Conservation (phyloP, 768 basidiomycete genomes). For the Pleurotus giganteus region DNA sequence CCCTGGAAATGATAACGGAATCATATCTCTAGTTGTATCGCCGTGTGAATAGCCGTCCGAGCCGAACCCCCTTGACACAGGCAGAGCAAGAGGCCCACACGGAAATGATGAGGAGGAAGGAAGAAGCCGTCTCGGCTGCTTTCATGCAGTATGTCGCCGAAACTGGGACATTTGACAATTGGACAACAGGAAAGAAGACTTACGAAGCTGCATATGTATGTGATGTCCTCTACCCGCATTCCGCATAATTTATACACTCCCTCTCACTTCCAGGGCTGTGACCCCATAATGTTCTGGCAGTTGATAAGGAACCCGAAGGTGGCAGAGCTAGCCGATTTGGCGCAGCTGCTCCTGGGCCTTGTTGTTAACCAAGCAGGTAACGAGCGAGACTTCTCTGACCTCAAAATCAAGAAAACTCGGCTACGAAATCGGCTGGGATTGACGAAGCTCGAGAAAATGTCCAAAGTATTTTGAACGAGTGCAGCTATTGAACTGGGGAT, state of each 20-base stretch:
- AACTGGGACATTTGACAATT: conserved; percentile 9
- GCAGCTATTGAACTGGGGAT: background rate
- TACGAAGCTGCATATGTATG: too few relatives aligned
- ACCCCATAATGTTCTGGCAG: conserved; percentile 20
- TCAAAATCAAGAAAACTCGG: conserved; percentile 25
- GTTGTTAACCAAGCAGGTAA: conserved; percentile 22
- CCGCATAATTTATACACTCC: background rate
- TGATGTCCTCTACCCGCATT: background rate
- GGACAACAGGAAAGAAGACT: background rate
- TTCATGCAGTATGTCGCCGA: conserved; percentile 12
- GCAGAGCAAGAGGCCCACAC: background rate
- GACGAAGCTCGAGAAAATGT: conserved; percentile 23
- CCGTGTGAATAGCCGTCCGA: conserved; percentile 7
- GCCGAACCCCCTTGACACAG: background rate
- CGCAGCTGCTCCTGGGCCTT: conserved; percentile 20
- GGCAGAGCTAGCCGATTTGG: conserved; percentile 20
- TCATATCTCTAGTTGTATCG: conserved; percentile 7
- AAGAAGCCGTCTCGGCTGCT: background rate
- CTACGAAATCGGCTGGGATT: conserved; percentile 21
- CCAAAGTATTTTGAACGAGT: conserved; percentile 18
- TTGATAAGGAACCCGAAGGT: conserved; percentile 3
- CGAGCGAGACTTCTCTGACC: conserved; percentile 23
- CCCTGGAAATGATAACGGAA: background rate
- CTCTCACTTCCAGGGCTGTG: conserved; percentile 14
- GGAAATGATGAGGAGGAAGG: too few relatives aligned